Percentiles rank a stretch among this genome's conserved stretches.
Conservation (phyloP, 805 yeast genomes). For the Candida easanensis region DNA sequence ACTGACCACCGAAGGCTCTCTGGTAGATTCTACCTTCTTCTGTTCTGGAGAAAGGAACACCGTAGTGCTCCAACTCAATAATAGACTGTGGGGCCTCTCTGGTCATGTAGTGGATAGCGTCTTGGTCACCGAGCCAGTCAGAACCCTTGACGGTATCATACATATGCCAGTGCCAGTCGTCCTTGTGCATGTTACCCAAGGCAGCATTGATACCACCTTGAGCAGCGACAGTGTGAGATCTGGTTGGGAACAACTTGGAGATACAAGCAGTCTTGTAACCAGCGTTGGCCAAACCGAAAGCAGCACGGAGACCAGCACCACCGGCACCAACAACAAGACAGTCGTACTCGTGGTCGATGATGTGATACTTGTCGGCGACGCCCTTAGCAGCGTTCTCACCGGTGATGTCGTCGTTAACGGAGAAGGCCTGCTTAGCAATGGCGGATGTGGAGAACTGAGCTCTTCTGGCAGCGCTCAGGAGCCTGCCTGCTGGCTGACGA, state of each 20-base stretch:
- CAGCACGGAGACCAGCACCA: conserved; percentile 98
- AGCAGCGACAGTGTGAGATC: conserved; percentile 98
- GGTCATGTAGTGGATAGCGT: conserved; percentile 98
- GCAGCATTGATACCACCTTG: conserved; percentile 99
- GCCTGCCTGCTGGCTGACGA: conserved; percentile 23
- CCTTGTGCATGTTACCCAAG: conserved; percentile 95
- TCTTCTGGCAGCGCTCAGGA: conserved; percentile 12
- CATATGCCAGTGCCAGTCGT: conserved; percentile 99
- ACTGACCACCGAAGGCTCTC: conserved; percentile 98
- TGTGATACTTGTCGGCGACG: conserved; percentile 73
- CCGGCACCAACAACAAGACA: conserved; percentile 99
- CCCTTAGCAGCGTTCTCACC: conserved; percentile 53
- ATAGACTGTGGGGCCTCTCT: conserved; percentile 95
- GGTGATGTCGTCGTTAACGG: conserved; percentile 39
- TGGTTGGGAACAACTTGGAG: conserved; percentile 94
- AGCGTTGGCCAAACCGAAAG: conserved; percentile 94
- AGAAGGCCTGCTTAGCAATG: conserved; percentile 23
- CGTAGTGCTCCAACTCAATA: conserved; percentile 95
- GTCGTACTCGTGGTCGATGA: conserved; percentile 97
- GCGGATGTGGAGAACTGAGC: conserved; percentile 24
- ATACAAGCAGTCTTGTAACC: conserved; percentile 98
- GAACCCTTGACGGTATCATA: conserved; percentile 99
- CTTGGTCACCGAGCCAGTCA: conserved; percentile 99
- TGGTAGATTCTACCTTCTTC: conserved; percentile 96
- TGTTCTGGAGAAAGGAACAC: conserved; percentile 97